Evolutionary conservation across 106 monocot genomes (phyloP).

Genomic region (Allium sativum): DNA sequence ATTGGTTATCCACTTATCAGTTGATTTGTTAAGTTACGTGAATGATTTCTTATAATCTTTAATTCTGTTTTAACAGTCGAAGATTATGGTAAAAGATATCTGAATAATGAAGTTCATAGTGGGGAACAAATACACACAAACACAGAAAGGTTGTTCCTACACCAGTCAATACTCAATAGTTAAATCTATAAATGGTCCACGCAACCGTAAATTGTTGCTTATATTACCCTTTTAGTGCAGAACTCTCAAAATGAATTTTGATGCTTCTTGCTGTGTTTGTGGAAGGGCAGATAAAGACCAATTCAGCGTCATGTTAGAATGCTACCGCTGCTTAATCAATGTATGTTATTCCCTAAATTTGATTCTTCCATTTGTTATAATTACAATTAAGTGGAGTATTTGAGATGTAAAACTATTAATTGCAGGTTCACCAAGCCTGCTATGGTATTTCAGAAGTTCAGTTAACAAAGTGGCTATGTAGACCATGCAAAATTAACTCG

Average conservation of each 20-base stretch:
- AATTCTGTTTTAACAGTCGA: conserved; percentile 6
- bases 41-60: neutral
- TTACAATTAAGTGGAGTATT: neutral
- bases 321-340: conserved; percentile 53
- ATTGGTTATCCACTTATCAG: no score
- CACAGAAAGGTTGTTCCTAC: conserved; percentile 23
- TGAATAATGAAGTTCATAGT: conserved; percentile 5
- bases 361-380: conserved; percentile 1
- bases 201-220: neutral
- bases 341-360: conserved; percentile 15
- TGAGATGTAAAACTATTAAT: neutral
- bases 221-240: neutral
- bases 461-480: conserved; percentile 60
- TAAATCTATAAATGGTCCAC: neutral
- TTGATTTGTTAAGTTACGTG: no score
- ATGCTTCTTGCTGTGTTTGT: conserved; percentile 84
- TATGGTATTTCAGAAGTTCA: conserved; percentile 77
- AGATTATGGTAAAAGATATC: conserved; percentile 8
- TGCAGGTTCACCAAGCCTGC: conserved; percentile 91
- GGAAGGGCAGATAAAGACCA: conserved; percentile 64
- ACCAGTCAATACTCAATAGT: neutral
- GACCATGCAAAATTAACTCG: conserved; percentile 62
- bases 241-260: conserved; percentile 9
- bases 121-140: conserved; percentile 9
- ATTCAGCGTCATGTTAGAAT: conserved; percentile 47